Base-by-base conservation (phyloP, 2,329 filamentous ascomycete species). In the Neofusicoccum kwambonambiense region DNA sequence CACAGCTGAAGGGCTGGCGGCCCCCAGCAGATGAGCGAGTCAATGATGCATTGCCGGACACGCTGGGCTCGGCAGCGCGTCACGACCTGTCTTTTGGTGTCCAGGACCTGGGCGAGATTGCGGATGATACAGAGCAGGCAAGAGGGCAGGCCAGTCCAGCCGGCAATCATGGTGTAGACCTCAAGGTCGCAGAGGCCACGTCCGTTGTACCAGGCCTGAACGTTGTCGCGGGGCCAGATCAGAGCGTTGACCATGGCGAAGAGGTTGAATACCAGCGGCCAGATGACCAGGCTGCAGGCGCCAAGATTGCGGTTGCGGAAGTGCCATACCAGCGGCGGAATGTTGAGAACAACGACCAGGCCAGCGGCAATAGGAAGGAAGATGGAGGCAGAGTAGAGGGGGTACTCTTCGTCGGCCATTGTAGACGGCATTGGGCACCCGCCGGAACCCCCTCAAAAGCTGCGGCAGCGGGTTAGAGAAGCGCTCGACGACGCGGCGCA, bases 141-240 rank as follows among this genome's bases (percentile, higher is more conserved):
- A 8, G 84, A 83, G 3, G 84, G 78, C 15, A 86, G 74, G 1
- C 82, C 86, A 0, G 86, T 79, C 17, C 80, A 79, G 8, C 80
- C 76, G 3, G 83, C 86, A 27, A 85, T 78, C 65, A 84, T 80
- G 39, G 90, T 70, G 67, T 88, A 87, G 62, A 83, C 79, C 69
- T 90, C 82, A 56, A 91, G 77, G 72, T 91, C 89, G 75, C 89
- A 91, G 65, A 89, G 83, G 2, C 82, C 83, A 4, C 73, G 71
- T 4, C 89, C 89, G 65, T 82, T 74, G 82, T 83, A 91, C 83
- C 84, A 87, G 5, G 76, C 73, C 0, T 70, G 42, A 12, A 83
- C 70, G 68, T 89, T 78, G 68, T 89, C 85, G 7, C 80, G 84
- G 0, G 84, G 82, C 89, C 89, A 91, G 66, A 90, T 82, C 57